Evolutionary conservation across 1,139 yeast species (phyloP), one percentile per base, ranked within the genome.

Genomic region (Pichia sp.): DNA sequence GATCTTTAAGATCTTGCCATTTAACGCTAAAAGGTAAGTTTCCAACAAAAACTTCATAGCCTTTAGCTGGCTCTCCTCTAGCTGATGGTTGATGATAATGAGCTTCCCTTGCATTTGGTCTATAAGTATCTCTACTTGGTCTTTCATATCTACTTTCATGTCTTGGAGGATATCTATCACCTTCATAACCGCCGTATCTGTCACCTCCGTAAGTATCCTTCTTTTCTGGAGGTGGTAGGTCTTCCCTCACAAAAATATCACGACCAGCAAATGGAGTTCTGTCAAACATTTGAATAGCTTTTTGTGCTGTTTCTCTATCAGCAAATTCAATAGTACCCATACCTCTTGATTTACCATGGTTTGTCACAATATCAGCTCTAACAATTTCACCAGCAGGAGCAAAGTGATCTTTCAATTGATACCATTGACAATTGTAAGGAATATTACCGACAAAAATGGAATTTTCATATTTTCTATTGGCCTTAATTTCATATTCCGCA

Each of bases 271-370:
- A 76, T 42, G 71, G 73, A 33, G 77, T 71, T 59, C 85, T 84
- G 64, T 86, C 85, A 58, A 75, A 81, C 54, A 77, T 73, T 44
- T 71, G 68, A 53, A 92, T 87, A 28, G 97, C 97, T 36, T 69
- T 72, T 45, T 73, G 75, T 3, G 90, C 97, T 48, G 80, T 86
- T 27, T 76, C 81, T 46, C 73, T 70, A 44, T 71, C 70, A 11
- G 79, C 70, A 59, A 84, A 92, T 64, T 92, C 97, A 37, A 92
- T 97, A 26, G 96, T 86, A 43, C 90, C 94, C 92, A 82, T 84
- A 52, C 98, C 90, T 68, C 94, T 72, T 64, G 90, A 83, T 57
- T 86, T 85, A 46, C 95, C 95, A 54, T 83, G 76, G 47, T 77
- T 73, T n/a, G 83, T 81, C 46, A 90, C 84, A 45, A 92, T 83